Evolutionary conservation across 192 early-diverging fungal species (phyloP).

Genomic region (Linnemannia schmuckeri): DNA sequence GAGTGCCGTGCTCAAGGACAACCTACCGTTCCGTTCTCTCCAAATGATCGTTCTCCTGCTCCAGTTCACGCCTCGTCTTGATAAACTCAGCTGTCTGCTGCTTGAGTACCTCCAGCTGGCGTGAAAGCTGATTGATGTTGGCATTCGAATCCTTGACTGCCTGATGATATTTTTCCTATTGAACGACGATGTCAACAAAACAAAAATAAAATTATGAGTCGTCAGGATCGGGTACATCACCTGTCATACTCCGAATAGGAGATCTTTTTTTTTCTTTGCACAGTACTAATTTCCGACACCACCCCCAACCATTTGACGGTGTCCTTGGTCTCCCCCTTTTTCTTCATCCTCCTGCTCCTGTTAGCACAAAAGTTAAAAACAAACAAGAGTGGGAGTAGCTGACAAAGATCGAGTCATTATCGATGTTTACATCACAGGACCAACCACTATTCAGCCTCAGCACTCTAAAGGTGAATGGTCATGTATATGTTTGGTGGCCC

Average conservation of each 20-base stretch:
- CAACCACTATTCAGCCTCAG: background rate
- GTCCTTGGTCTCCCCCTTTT: background rate
- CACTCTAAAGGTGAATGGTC: background rate
- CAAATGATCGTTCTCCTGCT: constrained; percentile 84
- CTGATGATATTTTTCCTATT: constrained; percentile 72
- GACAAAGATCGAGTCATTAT: constrained; percentile 1
- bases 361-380: background rate
- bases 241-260: background rate
- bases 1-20: background rate
- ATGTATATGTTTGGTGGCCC: background rate
- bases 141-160: constrained; percentile 76
- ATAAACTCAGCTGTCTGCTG: constrained; percentile 77
- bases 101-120: constrained; percentile 80
- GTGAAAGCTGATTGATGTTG: constrained; percentile 75
- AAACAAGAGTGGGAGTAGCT: constrained; percentile 6
- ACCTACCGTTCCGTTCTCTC: constrained; percentile 74
- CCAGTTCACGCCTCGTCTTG: constrained; percentile 79
- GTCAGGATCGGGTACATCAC: constrained; percentile 2
- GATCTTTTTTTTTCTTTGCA: background rate
- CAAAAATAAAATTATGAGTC: constrained; percentile 1
- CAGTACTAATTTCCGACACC: background rate
- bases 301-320: background rate
- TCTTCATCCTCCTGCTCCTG: background rate
- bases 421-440: background rate
- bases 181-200: background rate